phyloP scores from a whole-genome alignment of 257 asterid genomes.

The Solanum paucissectum region DNA sequence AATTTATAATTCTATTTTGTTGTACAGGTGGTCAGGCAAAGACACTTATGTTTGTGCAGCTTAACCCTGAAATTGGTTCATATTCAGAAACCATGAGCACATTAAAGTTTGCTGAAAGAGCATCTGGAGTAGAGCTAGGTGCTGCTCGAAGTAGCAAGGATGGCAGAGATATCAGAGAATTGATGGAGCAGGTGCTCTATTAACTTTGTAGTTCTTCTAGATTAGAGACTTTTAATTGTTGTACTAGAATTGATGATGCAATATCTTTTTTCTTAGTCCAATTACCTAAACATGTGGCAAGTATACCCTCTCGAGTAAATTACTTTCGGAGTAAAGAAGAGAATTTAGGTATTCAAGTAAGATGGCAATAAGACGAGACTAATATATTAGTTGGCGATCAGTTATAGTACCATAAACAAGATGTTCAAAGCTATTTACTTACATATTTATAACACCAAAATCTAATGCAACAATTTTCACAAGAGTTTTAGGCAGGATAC shows the following conservation, averaged over 20 bases:
- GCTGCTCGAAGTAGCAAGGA: conserved; percentile 94
- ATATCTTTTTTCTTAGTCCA: neutral
- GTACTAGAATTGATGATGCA: neutral
- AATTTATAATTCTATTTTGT: neutral
- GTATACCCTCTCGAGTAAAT: neutral
- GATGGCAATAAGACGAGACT: neutral
- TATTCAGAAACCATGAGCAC: conserved; percentile 59
- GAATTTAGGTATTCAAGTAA: neutral
- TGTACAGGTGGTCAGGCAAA: conserved; percentile 81
- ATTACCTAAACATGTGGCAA: neutral
- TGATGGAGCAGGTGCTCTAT: conserved; percentile 77
- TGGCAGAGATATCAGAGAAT: conserved; percentile 65
- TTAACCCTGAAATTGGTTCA: conserved; percentile 70
- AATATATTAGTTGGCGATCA: neutral
- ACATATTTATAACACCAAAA: neutral
- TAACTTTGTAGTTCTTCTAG: neutral
- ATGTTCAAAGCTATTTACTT: neutral
- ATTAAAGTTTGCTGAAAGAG: conserved; percentile 95
- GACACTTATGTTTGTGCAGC: conserved; percentile 97
- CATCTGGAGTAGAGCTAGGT: conserved; percentile 92
- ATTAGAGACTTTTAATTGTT: neutral
- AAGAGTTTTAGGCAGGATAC: neutral
- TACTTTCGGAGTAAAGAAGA: neutral
- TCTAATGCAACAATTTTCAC: neutral
- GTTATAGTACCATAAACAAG: neutral